Evolutionary conservation across 140 eudicot genomes (phyloP).

Genomic region (Erigeron philadelphicus): DNA sequence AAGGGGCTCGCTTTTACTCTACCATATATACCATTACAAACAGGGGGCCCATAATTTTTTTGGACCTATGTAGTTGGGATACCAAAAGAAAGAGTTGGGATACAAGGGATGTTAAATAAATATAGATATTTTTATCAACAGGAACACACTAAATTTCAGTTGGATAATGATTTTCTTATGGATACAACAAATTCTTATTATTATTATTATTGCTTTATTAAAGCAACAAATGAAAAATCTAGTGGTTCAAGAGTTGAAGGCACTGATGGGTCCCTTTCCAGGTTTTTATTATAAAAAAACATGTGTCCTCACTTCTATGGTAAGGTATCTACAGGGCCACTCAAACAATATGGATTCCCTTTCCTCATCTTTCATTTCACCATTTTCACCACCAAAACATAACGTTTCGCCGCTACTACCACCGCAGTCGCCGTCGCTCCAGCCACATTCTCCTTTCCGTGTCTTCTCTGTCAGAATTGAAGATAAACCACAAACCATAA

Average conservation of each 20-base stretch:
- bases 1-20: too few relatives aligned
- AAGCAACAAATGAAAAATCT: conserved; percentile 5
- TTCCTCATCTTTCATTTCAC: conserved; percentile 35
- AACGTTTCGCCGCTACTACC: background rate
- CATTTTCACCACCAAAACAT: conserved; percentile 27
- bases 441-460: background rate
- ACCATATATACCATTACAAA: too few relatives aligned
- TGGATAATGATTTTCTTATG: too few relatives aligned
- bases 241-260: background rate
- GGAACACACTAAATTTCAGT: too few relatives aligned
- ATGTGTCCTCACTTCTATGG: conserved; percentile 16
- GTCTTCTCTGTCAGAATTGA: too few relatives aligned
- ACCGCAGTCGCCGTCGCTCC: background rate
- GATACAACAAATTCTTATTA: too few relatives aligned
- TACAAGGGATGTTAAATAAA: too few relatives aligned
- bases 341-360: conserved; percentile 31
- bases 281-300: conserved; percentile 22
- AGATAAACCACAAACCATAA: too few relatives aligned
- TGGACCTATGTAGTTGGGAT: too few relatives aligned
- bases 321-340: conserved; percentile 4
- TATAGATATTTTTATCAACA: too few relatives aligned
- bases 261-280: conserved; percentile 13
- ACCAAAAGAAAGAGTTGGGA: too few relatives aligned
- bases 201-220: background rate
- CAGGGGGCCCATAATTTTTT: too few relatives aligned